phyloP scores from a whole-genome alignment of 176 grass and related monocot species.

The Musa troglodytarum region DNA sequence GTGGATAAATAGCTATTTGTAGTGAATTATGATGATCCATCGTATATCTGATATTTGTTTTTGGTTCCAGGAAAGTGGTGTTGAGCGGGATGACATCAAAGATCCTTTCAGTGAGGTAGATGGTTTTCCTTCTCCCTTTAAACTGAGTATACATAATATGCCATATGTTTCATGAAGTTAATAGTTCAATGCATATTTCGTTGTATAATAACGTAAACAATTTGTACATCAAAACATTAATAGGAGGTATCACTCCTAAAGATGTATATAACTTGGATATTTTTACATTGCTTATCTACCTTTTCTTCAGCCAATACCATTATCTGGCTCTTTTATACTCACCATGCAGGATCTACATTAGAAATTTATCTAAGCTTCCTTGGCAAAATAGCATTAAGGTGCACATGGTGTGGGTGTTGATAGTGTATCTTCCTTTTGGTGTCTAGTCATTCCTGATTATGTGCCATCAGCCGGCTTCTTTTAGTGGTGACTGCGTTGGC shows the following conservation, averaged over 20 bases:
- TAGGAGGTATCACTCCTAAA: too few species aligned
- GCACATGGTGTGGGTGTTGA: neutral
- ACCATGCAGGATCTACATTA: neutral
- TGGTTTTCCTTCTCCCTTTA: neutral
- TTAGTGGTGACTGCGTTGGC: neutral
- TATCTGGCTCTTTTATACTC: conserved; percentile 1
- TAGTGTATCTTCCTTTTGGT: neutral
- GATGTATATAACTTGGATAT: too few species aligned
- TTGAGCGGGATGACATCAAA: conserved; percentile 70
- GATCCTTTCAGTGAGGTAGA: conserved; percentile 90
- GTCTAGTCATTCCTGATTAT: neutral
- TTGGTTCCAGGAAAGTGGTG: conserved; percentile 69
- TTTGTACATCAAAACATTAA: neutral
- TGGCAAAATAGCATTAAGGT: neutral
- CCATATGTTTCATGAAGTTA: neutral
- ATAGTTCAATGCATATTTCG: neutral
- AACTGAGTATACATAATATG: neutral
- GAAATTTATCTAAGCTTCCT: neutral
- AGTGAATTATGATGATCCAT: neutral
- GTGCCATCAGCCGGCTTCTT: neutral
- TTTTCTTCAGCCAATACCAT: neutral
- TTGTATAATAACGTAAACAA: neutral
- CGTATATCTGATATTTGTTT: conserved; percentile 17
- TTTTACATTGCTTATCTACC: neutral
- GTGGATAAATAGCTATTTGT: conserved; percentile 13